Base-by-base conservation (phyloP, 352 stramenopile species). In the Pythium aquatile region DNA sequence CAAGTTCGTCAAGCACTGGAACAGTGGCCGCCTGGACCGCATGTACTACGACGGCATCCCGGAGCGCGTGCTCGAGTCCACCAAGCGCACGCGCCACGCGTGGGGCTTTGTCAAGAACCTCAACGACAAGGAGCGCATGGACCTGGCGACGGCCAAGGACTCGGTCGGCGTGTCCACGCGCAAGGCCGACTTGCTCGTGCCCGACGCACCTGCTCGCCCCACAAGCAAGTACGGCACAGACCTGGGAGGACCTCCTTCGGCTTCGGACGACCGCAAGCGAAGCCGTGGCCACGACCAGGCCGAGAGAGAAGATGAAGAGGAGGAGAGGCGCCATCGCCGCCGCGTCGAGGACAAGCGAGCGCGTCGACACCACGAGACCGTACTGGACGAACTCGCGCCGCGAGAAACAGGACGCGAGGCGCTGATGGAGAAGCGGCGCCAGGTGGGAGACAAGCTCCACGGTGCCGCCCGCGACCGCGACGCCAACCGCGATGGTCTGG, bases 31-130 rank as follows among this genome's bases (percentile, higher is more conserved):
- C 35, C 71, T 93, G 46, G 58, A 76, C 2, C 46, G 55, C 47
- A 88, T 89, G 79, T 93, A 81, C 64, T 93, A 93, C 53, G 62
- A 73, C 26, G 79, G 78, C 24, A 74, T 91, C 9, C 77, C 84
- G 0, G 78, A 89, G 52, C 42, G 63, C 32, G 70, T 93, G n/a
- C 69, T 90, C n/a, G 80, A 91, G 61, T 66, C 79, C 51, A 87
- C 81, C 24, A 79, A 81, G 42, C 74, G 84, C 28, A 93, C 84
- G n/a, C 79, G 79, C 54, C 82, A 93, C 65, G 69, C 69, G 33
- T 93, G 84, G 84, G 75, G 72, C 24, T 90, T 93, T 57, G 69
- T 87, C 24, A 59, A 72, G 8, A 81, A 75, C 49, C 63, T 92
- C 8, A 77, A 76, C 47, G 84, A 93, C 33, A 75, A 71, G 26